phyloP scores from a whole-genome alignment of 139 green algal species.

The Axilococcus clingmanii region DNA sequence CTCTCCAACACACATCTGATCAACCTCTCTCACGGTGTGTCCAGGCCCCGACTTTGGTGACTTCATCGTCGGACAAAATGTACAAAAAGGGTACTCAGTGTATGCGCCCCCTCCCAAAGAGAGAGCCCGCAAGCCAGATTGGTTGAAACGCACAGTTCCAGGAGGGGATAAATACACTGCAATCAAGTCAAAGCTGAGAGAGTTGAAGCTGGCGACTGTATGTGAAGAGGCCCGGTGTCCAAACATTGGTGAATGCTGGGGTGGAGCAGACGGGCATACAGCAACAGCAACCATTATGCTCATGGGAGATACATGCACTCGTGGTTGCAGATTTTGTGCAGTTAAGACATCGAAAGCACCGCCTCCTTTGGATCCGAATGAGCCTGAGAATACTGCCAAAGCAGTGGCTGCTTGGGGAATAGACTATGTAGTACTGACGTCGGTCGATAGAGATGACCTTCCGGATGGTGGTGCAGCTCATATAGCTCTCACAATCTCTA shows the following conservation, averaged over 20 bases:
- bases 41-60: slow-evolving; percentile 61
- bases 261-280: slow-evolving; percentile 74
- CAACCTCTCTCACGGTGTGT: too few species aligned
- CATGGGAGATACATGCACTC: slow-evolving; percentile 70
- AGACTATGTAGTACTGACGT: slow-evolving; percentile 96
- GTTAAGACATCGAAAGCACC: slow-evolving; percentile 84
- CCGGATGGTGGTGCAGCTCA: slow-evolving; percentile 78
- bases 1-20: too few species aligned
- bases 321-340: slow-evolving; percentile 82
- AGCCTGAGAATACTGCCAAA: slow-evolving; percentile 83
- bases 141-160: slow-evolving; percentile 89
- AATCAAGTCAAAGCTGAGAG: slow-evolving; percentile 87
- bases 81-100: slow-evolving; percentile 58
- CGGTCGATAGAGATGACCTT: slow-evolving; percentile 96
- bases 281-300: slow-evolving; percentile 99
- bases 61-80: slow-evolving; percentile 48
- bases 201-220: slow-evolving; percentile 84
- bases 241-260: slow-evolving; percentile 55
- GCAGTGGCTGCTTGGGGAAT: slow-evolving; percentile 89
- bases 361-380: slow-evolving; percentile 77
- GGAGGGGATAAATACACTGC: slow-evolving; percentile 69
- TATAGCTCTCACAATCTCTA: slow-evolving; percentile 74
- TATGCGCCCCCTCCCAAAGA: slow-evolving; percentile 72
- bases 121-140: slow-evolving; percentile 87
- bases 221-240: slow-evolving; percentile 89